Conservation (phyloP, 768 basidiomycete species). For the Leucosporidium scottii region DNA sequence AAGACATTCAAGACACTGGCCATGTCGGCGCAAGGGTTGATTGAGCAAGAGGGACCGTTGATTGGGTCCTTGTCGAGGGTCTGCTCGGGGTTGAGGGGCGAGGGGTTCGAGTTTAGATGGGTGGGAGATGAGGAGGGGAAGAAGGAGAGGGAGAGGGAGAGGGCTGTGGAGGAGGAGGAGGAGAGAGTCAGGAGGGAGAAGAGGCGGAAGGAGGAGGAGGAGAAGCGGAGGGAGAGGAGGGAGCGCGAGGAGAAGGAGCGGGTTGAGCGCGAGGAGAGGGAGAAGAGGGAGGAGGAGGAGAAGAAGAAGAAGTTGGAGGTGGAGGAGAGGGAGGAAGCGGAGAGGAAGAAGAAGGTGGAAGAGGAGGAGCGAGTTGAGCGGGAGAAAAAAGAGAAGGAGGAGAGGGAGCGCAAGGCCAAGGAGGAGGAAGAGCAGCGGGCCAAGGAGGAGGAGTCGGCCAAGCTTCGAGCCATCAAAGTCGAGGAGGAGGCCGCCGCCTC, state of each 20-base stretch:
- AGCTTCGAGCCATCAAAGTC: too few species aligned
- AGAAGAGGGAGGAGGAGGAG: not conserved
- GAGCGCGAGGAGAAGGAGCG: not conserved
- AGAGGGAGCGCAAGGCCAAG: not conserved
- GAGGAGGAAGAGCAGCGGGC: not conserved
- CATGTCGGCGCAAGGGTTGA: conserved; percentile 30
- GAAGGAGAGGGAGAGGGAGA: not conserved
- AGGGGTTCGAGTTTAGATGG: conserved; percentile 35
- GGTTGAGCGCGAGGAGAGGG: not conserved
- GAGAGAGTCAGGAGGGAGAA: not conserved
- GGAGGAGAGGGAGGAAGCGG: too few species aligned
- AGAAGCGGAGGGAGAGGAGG: not conserved
- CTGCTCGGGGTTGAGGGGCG: conserved; percentile 32
- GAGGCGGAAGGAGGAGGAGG: not conserved
- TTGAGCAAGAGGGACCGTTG: conserved; percentile 35
- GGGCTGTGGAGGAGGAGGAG: not conserved
- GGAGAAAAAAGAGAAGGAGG: conserved; percentile 2
- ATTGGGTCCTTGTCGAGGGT: conserved; percentile 23
- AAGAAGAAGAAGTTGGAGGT: not conserved
- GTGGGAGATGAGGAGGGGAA: conserved; percentile 23
- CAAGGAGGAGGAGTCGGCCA: too few species aligned
- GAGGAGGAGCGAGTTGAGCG: not conserved
- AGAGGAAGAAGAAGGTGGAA: not conserved
- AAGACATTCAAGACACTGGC: conserved; percentile 21
- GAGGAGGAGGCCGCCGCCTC: conserved; percentile 4